phyloP scores from a whole-genome alignment of 2,329 filamentous ascomycete species.

The Boeremia exigua region DNA sequence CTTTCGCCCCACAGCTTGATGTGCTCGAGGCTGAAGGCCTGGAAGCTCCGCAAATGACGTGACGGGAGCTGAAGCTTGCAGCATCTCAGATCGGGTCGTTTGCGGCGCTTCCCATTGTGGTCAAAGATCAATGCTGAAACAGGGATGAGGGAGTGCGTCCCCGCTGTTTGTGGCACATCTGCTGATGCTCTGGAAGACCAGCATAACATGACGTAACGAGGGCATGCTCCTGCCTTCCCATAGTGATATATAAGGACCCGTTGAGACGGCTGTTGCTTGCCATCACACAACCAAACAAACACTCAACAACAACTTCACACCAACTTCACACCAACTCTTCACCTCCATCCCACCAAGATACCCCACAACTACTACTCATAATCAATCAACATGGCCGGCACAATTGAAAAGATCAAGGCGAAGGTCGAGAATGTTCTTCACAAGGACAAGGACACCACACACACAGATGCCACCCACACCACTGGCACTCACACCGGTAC shows the following conservation, averaged over 20 bases:
- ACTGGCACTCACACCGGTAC: slow-evolving; percentile 14
- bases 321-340: slow-evolving; percentile 2
- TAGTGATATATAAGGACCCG: slow-evolving; percentile 25
- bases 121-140: slow-evolving; percentile 23
- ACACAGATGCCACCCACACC: slow-evolving; percentile 18
- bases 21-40: slow-evolving; percentile 13
- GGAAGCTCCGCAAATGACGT: slow-evolving; percentile 23
- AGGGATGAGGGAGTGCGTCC: slow-evolving; percentile 18
- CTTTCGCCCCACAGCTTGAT: slow-evolving; percentile 1
- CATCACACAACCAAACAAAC: slow-evolving; percentile 17
- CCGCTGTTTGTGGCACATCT: slow-evolving; percentile 27
- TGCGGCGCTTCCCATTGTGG: slow-evolving; percentile 18
- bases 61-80: slow-evolving; percentile 6
- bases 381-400: slow-evolving; percentile 32
- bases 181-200: slow-evolving; percentile 20
- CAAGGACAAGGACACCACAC: slow-evolving; percentile 41
- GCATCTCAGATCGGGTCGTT: slow-evolving; percentile 22
- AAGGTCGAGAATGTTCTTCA: slow-evolving; percentile 48
- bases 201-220: slow-evolving; percentile 30
- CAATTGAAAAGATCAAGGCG: slow-evolving; percentile 47
- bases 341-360: slow-evolving; percentile 7
- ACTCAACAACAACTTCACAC: slow-evolving; percentile 14
- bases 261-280: slow-evolving; percentile 4
- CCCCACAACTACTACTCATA: slow-evolving; percentile 12
- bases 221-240: slow-evolving; percentile 14